Evolutionary conservation across 441 rosid genomes (phyloP).

Genomic region (Gossypium davidsonii): DNA sequence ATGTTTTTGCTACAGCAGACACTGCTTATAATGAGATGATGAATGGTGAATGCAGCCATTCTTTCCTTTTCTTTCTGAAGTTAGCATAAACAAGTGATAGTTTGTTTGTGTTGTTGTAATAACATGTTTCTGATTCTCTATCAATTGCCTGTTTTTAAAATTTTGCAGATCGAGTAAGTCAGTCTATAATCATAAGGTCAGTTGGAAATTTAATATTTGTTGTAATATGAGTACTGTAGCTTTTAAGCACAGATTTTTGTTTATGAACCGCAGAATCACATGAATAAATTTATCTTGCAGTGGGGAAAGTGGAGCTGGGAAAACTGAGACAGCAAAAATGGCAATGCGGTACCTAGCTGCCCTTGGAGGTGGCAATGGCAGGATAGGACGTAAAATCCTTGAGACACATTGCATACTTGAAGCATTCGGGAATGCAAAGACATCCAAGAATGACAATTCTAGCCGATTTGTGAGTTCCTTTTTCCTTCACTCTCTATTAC

Average conservation of each 20-base stretch:
- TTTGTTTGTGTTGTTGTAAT: conserved; percentile 1
- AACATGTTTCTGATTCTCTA: conserved; percentile 16
- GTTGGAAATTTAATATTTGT: conserved; percentile 11
- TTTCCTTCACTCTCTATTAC: neutral
- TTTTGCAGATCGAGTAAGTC: conserved; percentile 56
- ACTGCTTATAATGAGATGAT: conserved; percentile 85
- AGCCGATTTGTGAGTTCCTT: conserved; percentile 81
- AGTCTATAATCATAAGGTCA: conserved; percentile 75
- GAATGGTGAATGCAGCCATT: conserved; percentile 50
- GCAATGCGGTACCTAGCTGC: conserved; percentile 90
- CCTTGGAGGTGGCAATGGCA: conserved; percentile 74
- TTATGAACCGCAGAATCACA: conserved; percentile 3
- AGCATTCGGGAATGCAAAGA: conserved; percentile 97
- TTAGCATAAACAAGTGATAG: neutral
- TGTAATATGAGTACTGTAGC: neutral
- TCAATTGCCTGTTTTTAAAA: conserved; percentile 15
- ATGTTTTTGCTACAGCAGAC: conserved; percentile 78
- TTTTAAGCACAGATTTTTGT: neutral
- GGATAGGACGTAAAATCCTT: conserved; percentile 65
- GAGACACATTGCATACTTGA: conserved; percentile 75
- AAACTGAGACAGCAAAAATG: conserved; percentile 93
- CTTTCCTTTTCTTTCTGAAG: conserved; percentile 7
- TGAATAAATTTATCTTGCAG: conserved; percentile 33
- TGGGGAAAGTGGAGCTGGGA: conserved; percentile 99
- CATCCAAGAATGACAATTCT: conserved; percentile 83